phyloP scores from a whole-genome alignment of 257 asterid genomes.

The Solanum lycopersicoides region DNA sequence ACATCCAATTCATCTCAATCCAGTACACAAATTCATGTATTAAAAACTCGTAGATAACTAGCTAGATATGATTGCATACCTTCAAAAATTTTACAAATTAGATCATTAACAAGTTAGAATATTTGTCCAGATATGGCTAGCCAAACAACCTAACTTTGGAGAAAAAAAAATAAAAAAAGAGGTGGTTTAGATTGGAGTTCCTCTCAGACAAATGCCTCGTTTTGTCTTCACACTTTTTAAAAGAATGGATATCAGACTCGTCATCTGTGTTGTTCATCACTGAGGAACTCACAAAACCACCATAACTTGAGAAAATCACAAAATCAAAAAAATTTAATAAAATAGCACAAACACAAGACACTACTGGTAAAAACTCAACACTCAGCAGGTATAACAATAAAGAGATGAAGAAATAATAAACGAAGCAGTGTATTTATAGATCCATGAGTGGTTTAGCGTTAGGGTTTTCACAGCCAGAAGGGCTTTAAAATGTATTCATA shows the following conservation, averaged over 20 bases:
- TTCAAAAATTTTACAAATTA: background rate
- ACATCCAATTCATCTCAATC: background rate
- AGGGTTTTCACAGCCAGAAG: background rate
- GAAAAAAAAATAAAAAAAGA: too few species aligned
- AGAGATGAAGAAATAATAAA: background rate
- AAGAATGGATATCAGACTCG: constrained; percentile 93
- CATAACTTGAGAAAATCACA: background rate
- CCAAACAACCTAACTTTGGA: background rate
- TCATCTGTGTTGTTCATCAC: constrained; percentile 66
- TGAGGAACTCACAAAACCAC: constrained; percentile 20
- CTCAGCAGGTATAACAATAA: background rate
- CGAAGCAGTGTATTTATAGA: background rate
- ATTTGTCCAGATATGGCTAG: background rate
- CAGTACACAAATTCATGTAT: background rate
- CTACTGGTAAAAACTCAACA: background rate
- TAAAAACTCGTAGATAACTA: background rate
- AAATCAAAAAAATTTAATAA: background rate
- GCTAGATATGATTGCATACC: background rate
- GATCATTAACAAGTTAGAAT: too few species aligned
- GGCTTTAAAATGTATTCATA: background rate
- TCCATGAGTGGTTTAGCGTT: background rate
- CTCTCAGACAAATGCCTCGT: constrained; percentile 96
- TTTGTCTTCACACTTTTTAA: constrained; percentile 33
- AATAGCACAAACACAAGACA: background rate
- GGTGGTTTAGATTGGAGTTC: background rate